Evolutionary conservation across 305 asterid species (phyloP).

Genomic region (Fraxinus xanthoxyloides): DNA sequence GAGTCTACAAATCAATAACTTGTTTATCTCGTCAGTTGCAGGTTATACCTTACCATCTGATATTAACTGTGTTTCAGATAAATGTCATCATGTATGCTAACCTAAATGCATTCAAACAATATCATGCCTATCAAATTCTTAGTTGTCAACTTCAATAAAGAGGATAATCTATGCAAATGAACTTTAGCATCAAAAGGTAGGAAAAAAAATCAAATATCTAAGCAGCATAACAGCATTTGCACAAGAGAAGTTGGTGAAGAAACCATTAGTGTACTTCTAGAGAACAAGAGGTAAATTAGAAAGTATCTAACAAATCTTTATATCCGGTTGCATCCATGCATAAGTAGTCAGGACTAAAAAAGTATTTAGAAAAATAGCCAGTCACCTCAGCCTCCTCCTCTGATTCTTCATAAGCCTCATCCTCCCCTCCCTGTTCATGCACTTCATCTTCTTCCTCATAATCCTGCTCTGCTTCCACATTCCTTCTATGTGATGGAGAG

Average conservation of each 20-base stretch:
- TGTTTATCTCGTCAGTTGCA: neutral
- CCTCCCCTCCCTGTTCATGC: slow-evolving; percentile 57
- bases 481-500: slow-evolving; percentile 50
- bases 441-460: slow-evolving; percentile 59
- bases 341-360: neutral
- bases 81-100: neutral
- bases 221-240: neutral
- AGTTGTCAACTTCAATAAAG: neutral
- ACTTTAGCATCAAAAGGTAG: neutral
- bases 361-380: slow-evolving; percentile 2
- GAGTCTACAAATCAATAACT: neutral
- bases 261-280: neutral
- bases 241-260: neutral
- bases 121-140: neutral
- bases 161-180: neutral
- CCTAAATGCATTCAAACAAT: neutral
- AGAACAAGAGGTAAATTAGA: neutral
- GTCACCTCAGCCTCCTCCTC: slow-evolving; percentile 91
- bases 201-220: neutral
- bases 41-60: neutral
- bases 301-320: neutral
- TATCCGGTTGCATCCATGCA: neutral
- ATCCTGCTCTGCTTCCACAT: slow-evolving; percentile 61
- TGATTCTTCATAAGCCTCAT: slow-evolving; percentile 69
- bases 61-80: neutral